Evolutionary conservation across 1,284 basidiomycete species (phyloP), one percentile per base, ranked within the genome.

Genomic region (Ceratobasidium sp.): DNA sequence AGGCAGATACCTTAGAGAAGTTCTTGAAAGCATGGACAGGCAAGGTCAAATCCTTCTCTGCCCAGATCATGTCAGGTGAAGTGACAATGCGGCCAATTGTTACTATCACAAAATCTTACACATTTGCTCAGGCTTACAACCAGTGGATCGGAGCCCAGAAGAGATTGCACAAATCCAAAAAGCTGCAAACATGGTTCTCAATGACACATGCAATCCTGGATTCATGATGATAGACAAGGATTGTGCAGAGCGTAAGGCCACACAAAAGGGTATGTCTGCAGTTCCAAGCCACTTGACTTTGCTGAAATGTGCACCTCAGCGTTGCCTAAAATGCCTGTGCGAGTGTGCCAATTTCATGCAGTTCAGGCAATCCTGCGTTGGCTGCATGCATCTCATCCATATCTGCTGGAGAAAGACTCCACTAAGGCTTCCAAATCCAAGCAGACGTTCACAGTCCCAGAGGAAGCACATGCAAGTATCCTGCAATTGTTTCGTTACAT

Each of bases 141-240:
- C 28, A 28, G 6, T 15, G 28, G 26, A 38, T 26, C 13, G 57
- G 17, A 33, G 28, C 28, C 17, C 13, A 38, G 61, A 62, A 20
- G 62, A 65, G 33, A n/a, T 44, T n/a, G 5, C 1, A 1, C 28
- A 65, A 44, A 65, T 65, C 40, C 7, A 65, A n/a, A 15, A 13
- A n/a, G 62, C 62, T 17, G 62, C 62, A 20, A 65, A n/a, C 10
- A 17, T 40, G 38, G 62, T 44, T n/a, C 3, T 46, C 12, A 33
- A 17, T 4, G 10, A 17, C 10, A 65, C 15, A 13, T 65, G 62
- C 40, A 33, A 12, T n/a, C 62, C 62, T 44, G 20, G 3, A 44
- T 65, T 65, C 38, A 20, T 65, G 10, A 65, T 65, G 62, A 65
- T 65, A n/a, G 62, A 65, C 38, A 65, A 65, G 40, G 62, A 65